These are phyloP conservation scores for Hyaloscypha variabilis DNA, from an alignment of 495 filamentous ascomycete genomes.

Conservation along the genomic window DNA sequence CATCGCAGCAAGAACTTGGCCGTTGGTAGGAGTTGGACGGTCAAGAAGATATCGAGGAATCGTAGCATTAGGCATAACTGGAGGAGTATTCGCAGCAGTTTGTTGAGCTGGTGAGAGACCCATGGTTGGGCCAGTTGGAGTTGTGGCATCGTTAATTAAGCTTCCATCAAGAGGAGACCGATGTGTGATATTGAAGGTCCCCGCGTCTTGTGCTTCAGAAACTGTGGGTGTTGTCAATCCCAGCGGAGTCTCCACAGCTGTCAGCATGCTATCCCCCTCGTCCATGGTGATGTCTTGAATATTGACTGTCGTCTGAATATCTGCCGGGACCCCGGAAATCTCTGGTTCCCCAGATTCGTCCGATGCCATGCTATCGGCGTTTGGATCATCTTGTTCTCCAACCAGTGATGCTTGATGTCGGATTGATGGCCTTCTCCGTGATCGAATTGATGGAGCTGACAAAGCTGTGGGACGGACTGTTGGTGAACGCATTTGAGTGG, in stretches of 20 bases:
- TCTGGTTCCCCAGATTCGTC: constrained; percentile 66
- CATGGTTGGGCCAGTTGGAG: constrained; percentile 62
- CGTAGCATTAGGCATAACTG: constrained; percentile 63
- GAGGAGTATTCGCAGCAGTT: constrained; percentile 70
- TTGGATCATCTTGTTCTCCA: constrained; percentile 85
- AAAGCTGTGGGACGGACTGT: constrained; percentile 55
- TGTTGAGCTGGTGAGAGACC: constrained; percentile 75
- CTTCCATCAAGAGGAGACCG: constrained; percentile 84
- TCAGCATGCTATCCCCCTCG: constrained; percentile 77
- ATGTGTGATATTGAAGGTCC: constrained; percentile 96
- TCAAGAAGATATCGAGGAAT: constrained; percentile 77
- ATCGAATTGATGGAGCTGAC: constrained; percentile 43
- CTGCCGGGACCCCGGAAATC: constrained; percentile 55
- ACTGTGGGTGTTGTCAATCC: constrained; percentile 75
- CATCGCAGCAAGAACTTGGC: constrained; percentile 80
- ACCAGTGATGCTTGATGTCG: constrained; percentile 85
- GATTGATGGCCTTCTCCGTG: constrained; percentile 72
- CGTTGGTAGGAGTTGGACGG: constrained; percentile 56
- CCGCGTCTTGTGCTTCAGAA: constrained; percentile 67
- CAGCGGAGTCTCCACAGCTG: constrained; percentile 73
- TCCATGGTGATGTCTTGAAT: constrained; percentile 78
- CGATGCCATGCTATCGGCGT: constrained; percentile 74
- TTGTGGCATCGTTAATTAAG: constrained; percentile 66
- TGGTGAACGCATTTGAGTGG: constrained; percentile 50
- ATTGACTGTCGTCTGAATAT: constrained; percentile 65